Percentiles rank a stretch among this genome's conserved stretches.
Conservation (phyloP, 2,329 filamentous ascomycete genomes). For the Colletotrichum sp. region DNA sequence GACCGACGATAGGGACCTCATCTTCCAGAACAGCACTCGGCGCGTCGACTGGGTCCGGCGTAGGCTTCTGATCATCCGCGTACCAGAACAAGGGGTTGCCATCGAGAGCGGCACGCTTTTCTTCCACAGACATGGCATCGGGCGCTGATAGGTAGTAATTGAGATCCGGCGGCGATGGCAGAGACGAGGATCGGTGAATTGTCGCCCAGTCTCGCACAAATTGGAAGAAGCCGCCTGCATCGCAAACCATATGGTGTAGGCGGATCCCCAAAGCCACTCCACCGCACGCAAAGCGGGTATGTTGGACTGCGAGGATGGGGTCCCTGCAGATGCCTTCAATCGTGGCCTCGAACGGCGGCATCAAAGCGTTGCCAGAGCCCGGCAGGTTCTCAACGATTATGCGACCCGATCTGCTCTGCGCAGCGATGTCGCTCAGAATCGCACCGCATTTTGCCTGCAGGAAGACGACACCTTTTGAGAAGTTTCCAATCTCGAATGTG, state of each 20-base stretch:
- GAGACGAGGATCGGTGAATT: background rate
- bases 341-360: background rate
- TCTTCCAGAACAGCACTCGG: too few relatives aligned
- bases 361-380: background rate
- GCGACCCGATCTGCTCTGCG: background rate
- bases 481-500: background rate
- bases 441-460: background rate
- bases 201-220: background rate
- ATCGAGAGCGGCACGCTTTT: background rate
- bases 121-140: background rate
- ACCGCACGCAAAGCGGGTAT: background rate
- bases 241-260: background rate
- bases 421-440: background rate
- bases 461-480: fast-evolving
- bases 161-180: background rate
- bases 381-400: background rate
- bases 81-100: background rate
- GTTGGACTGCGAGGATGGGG: background rate
- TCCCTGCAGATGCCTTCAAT: background rate
- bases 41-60: background rate
- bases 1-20: background rate
- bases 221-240: background rate
- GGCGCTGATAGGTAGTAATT: background rate
- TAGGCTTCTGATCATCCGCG: fast-evolving
- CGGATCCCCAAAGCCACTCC: background rate